phyloP scores from a whole-genome alignment of 768 basidiomycete genomes.

The Piloderma croceum region DNA sequence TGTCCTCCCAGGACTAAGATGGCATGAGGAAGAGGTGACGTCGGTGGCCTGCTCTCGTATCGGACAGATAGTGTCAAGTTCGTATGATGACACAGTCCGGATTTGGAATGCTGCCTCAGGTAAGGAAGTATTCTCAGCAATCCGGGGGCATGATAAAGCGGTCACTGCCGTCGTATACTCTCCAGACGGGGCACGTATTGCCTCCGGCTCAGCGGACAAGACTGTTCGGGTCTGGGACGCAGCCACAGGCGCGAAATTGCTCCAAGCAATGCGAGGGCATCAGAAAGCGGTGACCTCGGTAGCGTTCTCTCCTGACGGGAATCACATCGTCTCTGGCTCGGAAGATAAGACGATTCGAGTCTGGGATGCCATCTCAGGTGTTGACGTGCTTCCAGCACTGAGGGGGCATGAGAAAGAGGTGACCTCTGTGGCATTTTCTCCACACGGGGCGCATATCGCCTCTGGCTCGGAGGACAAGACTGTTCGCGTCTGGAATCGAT shows the following conservation, averaged over 20 bases:
- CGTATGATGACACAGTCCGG: constrained; percentile 3
- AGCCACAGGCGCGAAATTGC: neutral
- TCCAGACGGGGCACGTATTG: constrained; percentile 17
- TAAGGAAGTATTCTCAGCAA: neutral
- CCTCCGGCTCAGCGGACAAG: constrained; percentile 24
- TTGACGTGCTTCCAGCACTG: neutral
- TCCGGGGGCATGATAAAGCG: neutral
- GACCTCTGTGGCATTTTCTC: constrained; percentile 25
- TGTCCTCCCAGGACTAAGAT: neutral
- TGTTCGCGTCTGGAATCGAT: constrained; percentile 13
- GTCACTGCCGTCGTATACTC: constrained; percentile 4
- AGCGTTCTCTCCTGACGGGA: constrained; percentile 6
- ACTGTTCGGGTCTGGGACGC: constrained; percentile 11
- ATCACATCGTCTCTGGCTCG: constrained; percentile 22
- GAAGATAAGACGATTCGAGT: constrained; percentile 22
- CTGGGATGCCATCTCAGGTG: constrained; percentile 6
- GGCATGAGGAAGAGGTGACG: neutral
- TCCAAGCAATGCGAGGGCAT: neutral
- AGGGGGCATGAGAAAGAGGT: neutral
- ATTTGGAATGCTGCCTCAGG: constrained; percentile 2
- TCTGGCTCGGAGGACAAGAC: constrained; percentile 33
- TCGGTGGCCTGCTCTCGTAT: constrained; percentile 9
- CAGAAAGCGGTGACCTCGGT: neutral
- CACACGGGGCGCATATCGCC: constrained; percentile 36
- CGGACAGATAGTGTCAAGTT: constrained; percentile 7